Conservation (phyloP, 306 rosid genomes). For the Bauhinia variegata region DNA sequence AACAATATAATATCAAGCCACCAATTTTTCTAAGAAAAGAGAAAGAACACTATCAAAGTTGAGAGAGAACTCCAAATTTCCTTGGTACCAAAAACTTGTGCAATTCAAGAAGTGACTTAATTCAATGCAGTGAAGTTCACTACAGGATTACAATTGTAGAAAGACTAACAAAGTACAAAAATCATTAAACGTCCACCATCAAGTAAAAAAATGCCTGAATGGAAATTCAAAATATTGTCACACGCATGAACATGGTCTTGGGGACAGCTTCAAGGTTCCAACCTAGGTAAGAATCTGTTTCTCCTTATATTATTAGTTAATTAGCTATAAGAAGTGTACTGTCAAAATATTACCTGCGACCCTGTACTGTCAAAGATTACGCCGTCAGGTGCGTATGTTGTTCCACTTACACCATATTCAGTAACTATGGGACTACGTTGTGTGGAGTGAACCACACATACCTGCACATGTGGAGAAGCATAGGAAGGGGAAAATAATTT, state of each 20-base stretch:
- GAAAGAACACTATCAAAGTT: background rate
- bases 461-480: constrained; percentile 50
- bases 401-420: constrained; percentile 84
- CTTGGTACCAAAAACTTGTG: background rate
- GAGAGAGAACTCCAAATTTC: no score
- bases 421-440: constrained; percentile 61
- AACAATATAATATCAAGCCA: constrained; percentile 21
- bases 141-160: background rate
- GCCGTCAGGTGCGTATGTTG: constrained; percentile 94
- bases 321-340: constrained; percentile 23
- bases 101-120: background rate
- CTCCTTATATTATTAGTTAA: constrained; percentile 12
- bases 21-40: no score
- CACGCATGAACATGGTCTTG: background rate
- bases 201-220: background rate
- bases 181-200: constrained; percentile 13
- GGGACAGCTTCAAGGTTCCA: constrained; percentile 6
- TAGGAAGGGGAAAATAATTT: constrained; percentile 7
- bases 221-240: constrained; percentile 24
- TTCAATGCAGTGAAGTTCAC: background rate
- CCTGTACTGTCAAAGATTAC: constrained; percentile 66
- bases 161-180: constrained; percentile 15
- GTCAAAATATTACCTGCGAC: constrained; percentile 57
- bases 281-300: background rate
- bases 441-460: constrained; percentile 85